Base-by-base conservation (phyloP, 192 early-diverging fungal genomes). In the Gorgonomyces haynaldii region DNA sequence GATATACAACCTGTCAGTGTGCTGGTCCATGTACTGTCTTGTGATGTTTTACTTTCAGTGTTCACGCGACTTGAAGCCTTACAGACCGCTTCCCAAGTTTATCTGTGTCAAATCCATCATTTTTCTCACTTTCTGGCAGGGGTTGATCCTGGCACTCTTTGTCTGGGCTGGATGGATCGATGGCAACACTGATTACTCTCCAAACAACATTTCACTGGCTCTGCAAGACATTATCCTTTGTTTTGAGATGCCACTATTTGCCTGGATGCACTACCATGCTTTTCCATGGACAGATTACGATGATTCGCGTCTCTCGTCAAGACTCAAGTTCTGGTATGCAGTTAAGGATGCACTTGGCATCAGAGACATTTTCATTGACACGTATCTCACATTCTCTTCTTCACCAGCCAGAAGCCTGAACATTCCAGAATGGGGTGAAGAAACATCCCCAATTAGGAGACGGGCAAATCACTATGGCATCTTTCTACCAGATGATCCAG, bases 81-180 rank as follows among this genome's bases (percentile, higher is more conserved):
- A 54, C 39, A 15, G 56, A 35, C 92, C 92, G 12, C 52, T 96
- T 38, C 89, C 92, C 25, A 96, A 96, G 62, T 96, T 96, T 39
- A 64, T 95, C 26, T 88, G 84, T 52, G 78, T 96, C 53, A 96
- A 96, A 64, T 82, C 84, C 3, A 82, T 92, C 17, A 81, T 96
- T 37, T 94, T 94, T 56, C 85, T 96, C 54, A 87, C 89, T 1
- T 96, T 86, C 60, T 96, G 90, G 90, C 93, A 64, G 77, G 87
- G 27, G 52, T 44, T 96, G 30, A 68, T 77, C 5, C 74, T 96
- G 31, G 80, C 92, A 13, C 69, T 96, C 15, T 50, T 96, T 29
- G 83, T 88, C 1, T 72, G 76, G 13, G 57, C 75, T 0, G 86
- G 87, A 4, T 45, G 83, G 20, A 85, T 96, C 48, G 69, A 66